Evolutionary conservation across 495 filamentous ascomycete species (phyloP), one percentile per base, ranked within the genome.

Genomic region (Aspergillus bridgeri): DNA sequence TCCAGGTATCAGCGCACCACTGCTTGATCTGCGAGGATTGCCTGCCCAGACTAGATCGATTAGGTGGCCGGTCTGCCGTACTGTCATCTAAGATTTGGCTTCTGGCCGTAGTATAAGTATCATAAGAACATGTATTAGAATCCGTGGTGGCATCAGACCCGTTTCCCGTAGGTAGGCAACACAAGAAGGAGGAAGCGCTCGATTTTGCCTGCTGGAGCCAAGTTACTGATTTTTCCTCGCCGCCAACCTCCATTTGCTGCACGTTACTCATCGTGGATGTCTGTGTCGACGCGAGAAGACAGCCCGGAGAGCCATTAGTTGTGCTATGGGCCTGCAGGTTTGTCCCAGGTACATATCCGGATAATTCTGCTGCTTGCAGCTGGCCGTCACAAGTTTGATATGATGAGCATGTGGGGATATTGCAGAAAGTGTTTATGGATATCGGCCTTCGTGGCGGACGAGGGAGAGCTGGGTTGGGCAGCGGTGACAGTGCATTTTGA

Each of bases 21-120:
- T 24, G 46, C 9, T 20, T n/a, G 17, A 57, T 3, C 4, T 54
- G 50, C 9, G 47, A 45, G 11, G 18, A 20, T 24, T 33, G 18
- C 3, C 43, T 45, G 0, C 44, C 29, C 44, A 38, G 23, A 19
- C 42, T 7, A 21, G 13, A 20, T 42, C 15, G 18, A 15, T 3
- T 8, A 11, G 18, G 53, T 18, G 46, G 23, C 42, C 47, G 29
- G 27, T 53, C 54, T 51, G 48, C 21, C 6, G 52, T 19, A 25
- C 23, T 57, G 2, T 65, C 66, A 29, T 62, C 29, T 21, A 55
- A 58, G 15, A 46, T 8, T 8, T 57, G 54, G 44, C 61, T 69
- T 9, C 48, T 58, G 3, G 72, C 72, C 25, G 72, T 75, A 15
- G 62, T 33, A 60, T 69, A 73, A 1, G 70, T 72, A 0, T 75